Evolutionary conservation across 2,329 filamentous ascomycete genomes (phyloP).

Genomic region (Claviceps arundinis): DNA sequence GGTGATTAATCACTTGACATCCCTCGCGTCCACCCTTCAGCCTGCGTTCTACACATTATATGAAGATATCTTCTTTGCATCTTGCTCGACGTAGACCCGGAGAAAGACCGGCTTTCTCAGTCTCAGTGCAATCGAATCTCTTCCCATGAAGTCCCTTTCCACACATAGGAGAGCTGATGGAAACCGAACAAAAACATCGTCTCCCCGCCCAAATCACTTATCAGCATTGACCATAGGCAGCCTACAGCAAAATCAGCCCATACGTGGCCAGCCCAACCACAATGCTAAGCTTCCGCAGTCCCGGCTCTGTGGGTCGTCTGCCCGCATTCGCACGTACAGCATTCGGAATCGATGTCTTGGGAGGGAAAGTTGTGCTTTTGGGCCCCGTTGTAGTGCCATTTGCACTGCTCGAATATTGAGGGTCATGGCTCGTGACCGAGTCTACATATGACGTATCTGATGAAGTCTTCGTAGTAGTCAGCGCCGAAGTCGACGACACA

Average conservation of each 20-base stretch:
- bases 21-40: no score
- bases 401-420: neutral
- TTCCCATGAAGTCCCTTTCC: neutral
- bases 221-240: neutral
- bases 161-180: neutral
- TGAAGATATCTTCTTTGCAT: no score
- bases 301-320: constrained; percentile 4
- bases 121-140: neutral
- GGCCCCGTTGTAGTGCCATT: neutral
- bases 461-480: neutral
- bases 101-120: neutral
- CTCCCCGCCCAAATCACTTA: no score
- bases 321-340: neutral
- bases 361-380: no score
- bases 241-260: constrained; percentile 4
- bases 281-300: constrained; percentile 4
- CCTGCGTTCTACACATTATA: no score
- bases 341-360: neutral
- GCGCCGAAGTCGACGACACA: neutral
- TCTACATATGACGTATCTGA: neutral
- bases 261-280: constrained; percentile 5
- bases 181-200: neutral
- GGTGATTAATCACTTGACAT: no score
- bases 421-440: neutral
- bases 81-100: neutral